Percentiles rank a stretch among this genome's conserved stretches.
These are phyloP conservation scores for Blastobotrys buckinghamii DNA, from an alignment of 1,139 yeast genomes.

Conservation along the genomic window DNA sequence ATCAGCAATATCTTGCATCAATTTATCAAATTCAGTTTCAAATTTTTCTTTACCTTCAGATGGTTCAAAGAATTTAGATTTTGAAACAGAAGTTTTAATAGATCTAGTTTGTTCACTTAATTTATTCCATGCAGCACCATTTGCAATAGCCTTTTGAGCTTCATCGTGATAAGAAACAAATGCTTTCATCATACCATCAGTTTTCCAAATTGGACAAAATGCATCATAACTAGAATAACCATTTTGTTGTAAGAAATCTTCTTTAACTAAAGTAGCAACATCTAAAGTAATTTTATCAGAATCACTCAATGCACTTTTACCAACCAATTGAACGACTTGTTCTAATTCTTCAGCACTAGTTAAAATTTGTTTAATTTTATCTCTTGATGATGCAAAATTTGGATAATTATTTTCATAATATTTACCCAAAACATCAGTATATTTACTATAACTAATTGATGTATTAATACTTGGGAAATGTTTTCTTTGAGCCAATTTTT, in stretches of 20 bases:
- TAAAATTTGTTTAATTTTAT: constrained; percentile 86
- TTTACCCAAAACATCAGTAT: constrained; percentile 78
- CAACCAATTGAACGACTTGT: constrained; percentile 98
- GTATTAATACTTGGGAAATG: constrained; percentile 99
- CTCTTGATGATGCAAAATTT: constrained; percentile 85
- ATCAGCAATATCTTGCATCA: constrained; percentile 72
- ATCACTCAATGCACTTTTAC: constrained; percentile 95
- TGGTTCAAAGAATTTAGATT: constrained; percentile 95
- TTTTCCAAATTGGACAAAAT: constrained; percentile 99
- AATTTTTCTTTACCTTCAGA: constrained; percentile 79
- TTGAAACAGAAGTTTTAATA: constrained; percentile 87
- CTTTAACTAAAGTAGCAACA: constrained; percentile 85
- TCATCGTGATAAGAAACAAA: constrained; percentile 89
- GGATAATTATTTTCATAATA: constrained; percentile 84
- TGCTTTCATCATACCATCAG: constrained; percentile 95
- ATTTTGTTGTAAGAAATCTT: constrained; percentile 97
- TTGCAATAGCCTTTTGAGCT: constrained; percentile 93
- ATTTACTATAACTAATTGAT: constrained; percentile 91
- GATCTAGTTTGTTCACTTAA: constrained; percentile 76
- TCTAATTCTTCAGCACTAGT: constrained; percentile 97
- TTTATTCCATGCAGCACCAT: constrained; percentile 94
- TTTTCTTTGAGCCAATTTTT: constrained; percentile 98
- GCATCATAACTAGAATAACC: constrained; percentile 98
- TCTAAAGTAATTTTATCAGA: constrained; percentile 94
- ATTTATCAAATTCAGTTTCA: constrained; percentile 66